phyloP scores from a whole-genome alignment of 345 rosid species.

The Boechera retrofracta region DNA sequence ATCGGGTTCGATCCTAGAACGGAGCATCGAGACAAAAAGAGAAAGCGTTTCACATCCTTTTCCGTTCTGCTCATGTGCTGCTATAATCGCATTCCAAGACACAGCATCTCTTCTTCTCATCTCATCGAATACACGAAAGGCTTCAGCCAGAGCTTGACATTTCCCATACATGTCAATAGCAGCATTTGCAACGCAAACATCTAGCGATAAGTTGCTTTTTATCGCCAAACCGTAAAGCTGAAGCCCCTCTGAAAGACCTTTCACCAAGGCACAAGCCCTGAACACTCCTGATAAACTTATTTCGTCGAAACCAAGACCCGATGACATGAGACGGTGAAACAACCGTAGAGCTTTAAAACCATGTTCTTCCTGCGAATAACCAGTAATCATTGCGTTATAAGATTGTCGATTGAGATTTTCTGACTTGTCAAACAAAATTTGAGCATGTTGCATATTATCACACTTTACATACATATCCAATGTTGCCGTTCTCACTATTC shows the following conservation, averaged over 20 bases:
- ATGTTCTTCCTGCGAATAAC: constrained; percentile 59
- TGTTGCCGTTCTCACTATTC: constrained; percentile 82
- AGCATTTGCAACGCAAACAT: constrained; percentile 79
- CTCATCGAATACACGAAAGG: constrained; percentile 62
- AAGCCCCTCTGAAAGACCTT: constrained; percentile 67
- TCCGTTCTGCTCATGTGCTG: constrained; percentile 85
- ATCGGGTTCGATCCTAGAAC: constrained; percentile 71
- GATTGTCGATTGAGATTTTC: constrained; percentile 69
- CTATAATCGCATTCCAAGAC: constrained; percentile 92
- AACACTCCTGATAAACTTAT: constrained; percentile 86
- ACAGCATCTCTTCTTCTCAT: constrained; percentile 81
- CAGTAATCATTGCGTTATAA: constrained; percentile 84
- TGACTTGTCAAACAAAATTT: constrained; percentile 65
- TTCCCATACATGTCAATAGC: constrained; percentile 92
- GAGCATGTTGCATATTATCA: constrained; percentile 66
- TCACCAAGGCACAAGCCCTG: constrained; percentile 76
- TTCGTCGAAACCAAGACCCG: constrained; percentile 75
- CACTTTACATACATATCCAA: constrained; percentile 96
- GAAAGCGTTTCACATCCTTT: constrained; percentile 59
- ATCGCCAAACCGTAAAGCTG: constrained; percentile 72
- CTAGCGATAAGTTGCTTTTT: constrained; percentile 56
- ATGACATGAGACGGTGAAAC: constrained; percentile 57
- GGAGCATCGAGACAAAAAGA: constrained; percentile 71
- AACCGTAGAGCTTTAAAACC: constrained; percentile 67
- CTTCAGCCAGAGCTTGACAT: constrained; percentile 77